Evolutionary conservation across 2,329 filamentous ascomycete species (phyloP).

Genomic region (Phialocephala sp.): DNA sequence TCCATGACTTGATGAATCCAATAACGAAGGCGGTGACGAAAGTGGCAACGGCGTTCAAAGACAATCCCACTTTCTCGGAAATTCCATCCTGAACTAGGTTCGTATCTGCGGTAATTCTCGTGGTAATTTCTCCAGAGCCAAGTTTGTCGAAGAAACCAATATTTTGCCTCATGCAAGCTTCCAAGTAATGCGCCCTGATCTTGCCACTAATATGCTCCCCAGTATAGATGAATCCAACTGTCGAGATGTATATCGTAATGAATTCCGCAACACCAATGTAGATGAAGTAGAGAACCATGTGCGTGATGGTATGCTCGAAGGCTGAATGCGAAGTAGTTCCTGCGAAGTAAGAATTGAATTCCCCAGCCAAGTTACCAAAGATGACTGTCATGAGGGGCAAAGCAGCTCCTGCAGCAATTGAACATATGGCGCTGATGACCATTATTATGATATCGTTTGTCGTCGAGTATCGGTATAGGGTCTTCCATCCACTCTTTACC

Average conservation of each 20-base stretch:
- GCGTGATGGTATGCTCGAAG: conserved; percentile 65
- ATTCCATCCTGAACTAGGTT: conserved; percentile 94
- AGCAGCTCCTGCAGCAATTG: conserved; percentile 64
- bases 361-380: conserved; percentile 76
- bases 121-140: conserved; percentile 91
- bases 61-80: conserved; percentile 85
- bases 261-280: conserved; percentile 86
- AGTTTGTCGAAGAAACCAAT: conserved; percentile 94
- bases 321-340: conserved; percentile 52
- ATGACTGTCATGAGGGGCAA: conserved; percentile 65
- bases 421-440: conserved; percentile 54
- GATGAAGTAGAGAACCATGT: conserved; percentile 80
- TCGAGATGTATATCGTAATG: conserved; percentile 76
- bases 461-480: conserved; percentile 62
- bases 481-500: conserved; percentile 66
- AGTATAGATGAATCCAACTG: conserved; percentile 88
- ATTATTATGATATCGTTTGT: conserved; percentile 57
- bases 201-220: conserved; percentile 81
- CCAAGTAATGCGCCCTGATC: conserved; percentile 82
- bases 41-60: conserved; percentile 75
- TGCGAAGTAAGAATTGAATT: conserved; percentile 67
- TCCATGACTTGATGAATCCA: conserved; percentile 91
- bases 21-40: conserved; percentile 91
- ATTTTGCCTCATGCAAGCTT: conserved; percentile 84
- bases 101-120: conserved; percentile 91